Base-by-base conservation (phyloP, 352 stramenopile species). In the Phytophthora europaea region DNA sequence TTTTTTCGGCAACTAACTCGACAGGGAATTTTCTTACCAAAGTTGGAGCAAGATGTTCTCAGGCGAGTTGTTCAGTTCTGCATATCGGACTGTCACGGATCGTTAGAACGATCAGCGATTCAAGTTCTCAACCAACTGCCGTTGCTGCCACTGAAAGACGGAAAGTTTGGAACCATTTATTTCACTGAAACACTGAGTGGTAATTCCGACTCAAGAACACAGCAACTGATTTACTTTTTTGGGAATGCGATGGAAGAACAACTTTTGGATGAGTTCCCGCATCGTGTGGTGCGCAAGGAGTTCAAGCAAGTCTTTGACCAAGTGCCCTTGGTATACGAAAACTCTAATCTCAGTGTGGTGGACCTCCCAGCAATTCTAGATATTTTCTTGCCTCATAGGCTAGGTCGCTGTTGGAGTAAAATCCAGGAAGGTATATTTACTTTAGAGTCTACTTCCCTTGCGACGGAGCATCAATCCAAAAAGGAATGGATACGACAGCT, bases 1-100 rank as follows among this genome's bases (percentile, higher is more conserved):
- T 83, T 89, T 64, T 93, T 90, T 48, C 85, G 83, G n/a, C 23
- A 78, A 9, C 57, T 93, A 38, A 63, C 82, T 26, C 62, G 70
- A 34, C 57, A 70, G 52, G 75, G 73, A 33, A 61, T 77, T 6
- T 85, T 89, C 36, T 47, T 91, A 4, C 72, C 76, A n/a, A 13
- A 8, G 0, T 75, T 91, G 33, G 56, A 76, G 12, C 43, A 63
- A 16, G 59, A 75, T 16, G 38, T 64, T 53, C 66, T 87, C 18
- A 59, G 48, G 33, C 66, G 76, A 40, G 78, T 90, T 33, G 53
- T 93, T 43, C 74, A 84, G 43, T 88, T 93, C 40, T 91, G 83
- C 22, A 52, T 84, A 18, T 75, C 73, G 9, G 82, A 89, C 38
- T 82, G 67, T 20, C 48, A 70, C 23, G 56, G 54, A 28, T 33